Base-by-base conservation (phyloP, 2,329 filamentous ascomycete genomes). In the Elsinoe ampelina region DNA sequence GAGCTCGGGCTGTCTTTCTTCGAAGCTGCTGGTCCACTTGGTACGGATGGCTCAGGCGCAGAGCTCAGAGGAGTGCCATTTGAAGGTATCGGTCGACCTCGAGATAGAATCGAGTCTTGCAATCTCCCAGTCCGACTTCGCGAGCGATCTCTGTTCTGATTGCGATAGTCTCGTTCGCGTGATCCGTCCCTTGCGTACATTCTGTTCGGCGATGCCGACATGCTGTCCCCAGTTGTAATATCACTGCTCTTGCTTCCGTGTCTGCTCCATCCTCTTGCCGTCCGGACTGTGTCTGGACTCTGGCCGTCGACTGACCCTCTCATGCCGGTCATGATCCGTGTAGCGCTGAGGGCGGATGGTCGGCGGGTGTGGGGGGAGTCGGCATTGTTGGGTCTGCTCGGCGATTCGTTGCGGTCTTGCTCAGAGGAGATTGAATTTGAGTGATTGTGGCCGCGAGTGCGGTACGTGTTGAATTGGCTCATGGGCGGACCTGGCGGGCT, bases 31-130 rank as follows among this genome's bases (percentile, higher is more conserved):
- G 91, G 89, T 4, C 91, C 91, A 50, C 80, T 85, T 34, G 89
- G 89, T 35, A 96, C 79, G 26, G 84, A 91, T 4, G 92, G 92
- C 36, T 86, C 92, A 12, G 92, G 91, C 22, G 35, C 41, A 17
- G 20, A 51, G 34, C 69, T 67, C 59, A 64, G 67, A 48, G 62
- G 66, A 63, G 65, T 75, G 65, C 79, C 73, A 38, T 70, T 68
- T 51, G 70, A 69, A 36, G 73, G 72, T n/a, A 71, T 68, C 5
- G 72, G 67, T 38, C 73, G 67, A 13, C 72, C 72, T 58, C 74
- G 68, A 47, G 72, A 70, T 59, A 76, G 61, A 50, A 77, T 69
- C 3, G 74, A 75, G 22, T 52, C 55, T 34, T 38, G 26, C 19
- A 42, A 5, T 12, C 48, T 26, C 6, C 48, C 56, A 10, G 43